Evolutionary conservation across 331 rosid genomes (phyloP), one percentile per base, ranked within the genome.

Genomic region (Acacia concinna): DNA sequence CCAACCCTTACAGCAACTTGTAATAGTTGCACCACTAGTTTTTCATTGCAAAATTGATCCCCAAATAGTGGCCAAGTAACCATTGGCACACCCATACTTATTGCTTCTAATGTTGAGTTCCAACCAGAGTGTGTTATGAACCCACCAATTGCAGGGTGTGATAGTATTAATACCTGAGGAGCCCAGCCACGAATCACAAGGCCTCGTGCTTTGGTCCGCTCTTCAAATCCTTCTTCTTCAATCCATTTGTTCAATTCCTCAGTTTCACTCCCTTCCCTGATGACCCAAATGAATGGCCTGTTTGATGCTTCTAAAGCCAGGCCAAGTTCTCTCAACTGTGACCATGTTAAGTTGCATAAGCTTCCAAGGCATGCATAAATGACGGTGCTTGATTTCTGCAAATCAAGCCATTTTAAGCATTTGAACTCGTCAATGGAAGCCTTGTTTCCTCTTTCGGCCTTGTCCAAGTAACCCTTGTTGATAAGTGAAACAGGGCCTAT

Each of bases 331-430:
- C 64, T 79, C 14, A 89, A 44, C 73, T 93, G 97, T 34, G 71
- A 76, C 3, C 83, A 5, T 13, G 59, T 78, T 35, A 89, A 81
- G 74, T 84, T 86, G 52, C 89, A 88, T 0, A 89, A 30, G 74
- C 91, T 93, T 43, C 96, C 96, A 6, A 93, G 78, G 65, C 92
- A 93, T 6, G 71, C 94, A 63, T 89, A 93, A 3, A 93, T 30
- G 12, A 91, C 91, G 0, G 82, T 69, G 43, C 47, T 31, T 9
- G 71, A 41, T 8, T 88, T 71, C 84, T 81, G 84, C 43, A 77
- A 51, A 21, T 88, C 87, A 62, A 93, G 92, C 96, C 96, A 93
- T 21, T 86, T 75, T 64, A 90, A 74, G 76, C 86, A 87, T 5
- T 64, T 11, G 15, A 77, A 9, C 6, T 79, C 86, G 21, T 81